Conservation (phyloP, 345 rosid species). For the Eutrema heterophyllum region DNA sequence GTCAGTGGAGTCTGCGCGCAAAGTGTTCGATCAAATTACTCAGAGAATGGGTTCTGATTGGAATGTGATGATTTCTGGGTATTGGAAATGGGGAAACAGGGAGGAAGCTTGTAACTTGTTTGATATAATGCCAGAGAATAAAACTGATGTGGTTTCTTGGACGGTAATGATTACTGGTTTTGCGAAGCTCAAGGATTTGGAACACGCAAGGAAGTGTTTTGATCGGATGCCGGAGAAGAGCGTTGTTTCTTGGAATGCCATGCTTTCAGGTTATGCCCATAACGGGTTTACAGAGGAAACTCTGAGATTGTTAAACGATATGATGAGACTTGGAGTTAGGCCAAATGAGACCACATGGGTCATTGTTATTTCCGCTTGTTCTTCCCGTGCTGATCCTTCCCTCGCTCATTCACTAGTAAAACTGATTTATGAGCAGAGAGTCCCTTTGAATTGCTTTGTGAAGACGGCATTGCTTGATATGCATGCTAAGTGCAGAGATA, state of each 20-base stretch:
- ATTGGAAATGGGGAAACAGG: constrained; percentile 37
- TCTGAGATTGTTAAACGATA: constrained; percentile 41
- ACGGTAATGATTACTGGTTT: constrained; percentile 43
- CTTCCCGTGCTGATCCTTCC: constrained; percentile 38
- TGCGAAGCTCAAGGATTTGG: constrained; percentile 34
- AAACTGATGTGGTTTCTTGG: constrained; percentile 41
- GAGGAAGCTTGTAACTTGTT: constrained; percentile 37
- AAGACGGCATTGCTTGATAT: constrained; percentile 48
- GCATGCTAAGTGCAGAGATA: constrained; percentile 40
- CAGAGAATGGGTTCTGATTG: constrained; percentile 38
- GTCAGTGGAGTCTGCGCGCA: constrained; percentile 31
- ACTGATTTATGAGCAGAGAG: constrained; percentile 14
- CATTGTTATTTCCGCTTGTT: constrained; percentile 40
- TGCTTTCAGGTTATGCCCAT: constrained; percentile 52
- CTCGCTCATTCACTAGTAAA: constrained; percentile 34
- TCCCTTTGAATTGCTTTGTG: constrained; percentile 34
- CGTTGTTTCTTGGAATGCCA: constrained; percentile 52
- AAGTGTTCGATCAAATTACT: constrained; percentile 61
- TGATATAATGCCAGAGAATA: constrained; percentile 24
- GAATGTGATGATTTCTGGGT: constrained; percentile 51
- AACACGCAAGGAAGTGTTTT: constrained; percentile 41
- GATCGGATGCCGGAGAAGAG: constrained; percentile 39
- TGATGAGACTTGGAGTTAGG: constrained; percentile 36
- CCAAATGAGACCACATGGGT: constrained; percentile 52
- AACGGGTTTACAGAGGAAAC: constrained; percentile 39